Base-by-base conservation (phyloP, 768 basidiomycete genomes). In the Cyathus striatus region DNA sequence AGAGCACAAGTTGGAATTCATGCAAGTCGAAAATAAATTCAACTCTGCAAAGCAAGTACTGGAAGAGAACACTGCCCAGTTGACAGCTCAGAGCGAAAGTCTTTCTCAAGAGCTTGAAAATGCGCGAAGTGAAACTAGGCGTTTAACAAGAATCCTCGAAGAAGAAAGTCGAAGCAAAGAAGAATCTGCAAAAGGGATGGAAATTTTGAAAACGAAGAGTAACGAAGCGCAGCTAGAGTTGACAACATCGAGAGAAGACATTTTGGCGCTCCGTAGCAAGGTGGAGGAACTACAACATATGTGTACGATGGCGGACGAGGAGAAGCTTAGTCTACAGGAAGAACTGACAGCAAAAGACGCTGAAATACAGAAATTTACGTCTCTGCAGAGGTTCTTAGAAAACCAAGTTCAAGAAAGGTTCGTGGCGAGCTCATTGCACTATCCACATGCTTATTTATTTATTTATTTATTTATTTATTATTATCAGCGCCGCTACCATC, bases 371-470 rank as follows among this genome's bases (percentile, higher is more conserved):
- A 76, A 80, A 26, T 71, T 69, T 6, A 64, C 75, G 36, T 86
- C 86, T 5, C 60, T 84, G 43, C 68, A 66, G 27, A 75, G 81
- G 44, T 79, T 75, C 59, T 55, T 84, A 40, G 83, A 90, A 59
- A 72, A 69, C 51, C 79, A 85, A 54, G 56, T 75, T 30, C 75
- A 75, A 53, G 82, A 86, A 42, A 74, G 73, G 87, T 81, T 47
- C 23, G 74, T 51, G n/a, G n/a, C n/a, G 9, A 23, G 24, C 26
- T 44, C 20, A 43, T 37, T 22, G 10, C 39, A 6, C 43, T 14
- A 25, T 41, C 17, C 22, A 30, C 6, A 43, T 23, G 48, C 34
- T 33, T 33, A 44, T 41, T 44, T 32, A 40, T 39, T 24, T 41
- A 10, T 34, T 23, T 37, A 36, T 26, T 17, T 37, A 9, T 38